A percentile compares a stretch with the other conserved stretches of the same genome.
phyloP scores from a whole-genome alignment of 495 filamentous ascomycete species.

The Aspergillus bridgeri region DNA sequence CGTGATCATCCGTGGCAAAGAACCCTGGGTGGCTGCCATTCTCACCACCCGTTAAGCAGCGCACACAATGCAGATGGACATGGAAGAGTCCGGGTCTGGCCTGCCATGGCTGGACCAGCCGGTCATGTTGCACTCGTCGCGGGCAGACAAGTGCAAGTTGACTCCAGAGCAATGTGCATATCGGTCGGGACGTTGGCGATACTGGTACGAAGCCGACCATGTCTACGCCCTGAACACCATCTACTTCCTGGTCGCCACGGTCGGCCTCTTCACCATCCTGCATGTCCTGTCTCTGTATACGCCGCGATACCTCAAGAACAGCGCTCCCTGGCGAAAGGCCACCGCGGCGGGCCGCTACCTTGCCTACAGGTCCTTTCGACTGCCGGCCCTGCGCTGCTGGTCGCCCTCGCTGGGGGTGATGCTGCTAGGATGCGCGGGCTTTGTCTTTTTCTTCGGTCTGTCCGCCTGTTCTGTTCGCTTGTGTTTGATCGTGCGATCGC shows the following conservation, averaged over 20 bases:
- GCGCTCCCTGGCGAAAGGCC: conserved; percentile 21
- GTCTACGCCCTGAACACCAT: conserved; percentile 48
- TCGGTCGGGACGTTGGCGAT: conserved; percentile 42
- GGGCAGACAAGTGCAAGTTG: conserved; percentile 42
- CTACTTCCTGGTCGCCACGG: conserved; percentile 45
- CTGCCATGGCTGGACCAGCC: conserved; percentile 45
- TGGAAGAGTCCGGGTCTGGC: conserved; percentile 1
- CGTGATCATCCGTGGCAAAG: background rate
- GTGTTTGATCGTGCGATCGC: too few relatives aligned
- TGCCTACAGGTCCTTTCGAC: conserved; percentile 40
- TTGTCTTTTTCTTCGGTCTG: conserved; percentile 47
- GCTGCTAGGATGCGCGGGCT: conserved; percentile 36
- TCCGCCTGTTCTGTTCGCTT: background rate
- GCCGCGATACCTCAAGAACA: conserved; percentile 14
- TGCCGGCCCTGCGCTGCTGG: conserved; percentile 34
- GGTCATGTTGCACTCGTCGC: conserved; percentile 46
- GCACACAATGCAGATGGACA: conserved; percentile 9
- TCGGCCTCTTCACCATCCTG: conserved; percentile 44
- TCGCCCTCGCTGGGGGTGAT: conserved; percentile 43
- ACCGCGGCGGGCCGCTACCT: conserved; percentile 30
- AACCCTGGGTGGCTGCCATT: background rate
- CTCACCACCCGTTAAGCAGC: background rate
- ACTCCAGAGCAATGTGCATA: conserved; percentile 47
- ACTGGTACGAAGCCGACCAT: conserved; percentile 54
- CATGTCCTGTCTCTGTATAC: conserved; percentile 26